phyloP scores from a whole-genome alignment of 495 filamentous ascomycete genomes.

The Neurospora sp. region DNA sequence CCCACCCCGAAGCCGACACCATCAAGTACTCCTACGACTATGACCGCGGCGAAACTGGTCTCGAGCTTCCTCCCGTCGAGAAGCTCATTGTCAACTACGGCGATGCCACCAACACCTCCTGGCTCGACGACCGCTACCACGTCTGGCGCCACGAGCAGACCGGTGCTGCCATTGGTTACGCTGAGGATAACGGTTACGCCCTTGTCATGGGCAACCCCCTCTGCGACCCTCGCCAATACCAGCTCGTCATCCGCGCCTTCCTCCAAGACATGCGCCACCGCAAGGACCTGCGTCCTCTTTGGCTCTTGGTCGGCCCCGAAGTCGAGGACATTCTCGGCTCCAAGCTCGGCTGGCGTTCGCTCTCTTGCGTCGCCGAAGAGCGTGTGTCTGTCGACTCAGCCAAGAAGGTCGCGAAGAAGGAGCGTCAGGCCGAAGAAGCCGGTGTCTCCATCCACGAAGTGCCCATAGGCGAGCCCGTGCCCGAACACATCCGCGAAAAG shows the following conservation, averaged over 20 bases:
- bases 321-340: conserved; percentile 65
- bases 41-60: conserved; percentile 27
- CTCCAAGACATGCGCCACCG: conserved; percentile 60
- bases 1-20: conserved; percentile 72
- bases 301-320: conserved; percentile 61
- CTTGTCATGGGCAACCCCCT: conserved; percentile 76
- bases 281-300: conserved; percentile 66
- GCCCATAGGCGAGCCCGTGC: conserved; percentile 46
- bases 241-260: conserved; percentile 58
- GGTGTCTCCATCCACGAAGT: conserved; percentile 64
- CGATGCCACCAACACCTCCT: conserved; percentile 79
- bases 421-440: conserved; percentile 65
- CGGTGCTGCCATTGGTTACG: conserved; percentile 70
- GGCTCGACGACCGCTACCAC: conserved; percentile 72
- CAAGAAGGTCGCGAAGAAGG: conserved; percentile 50
- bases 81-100: conserved; percentile 84
- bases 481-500: conserved; percentile 51
- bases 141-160: conserved; percentile 70
- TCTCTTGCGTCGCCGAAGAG: conserved; percentile 78
- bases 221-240: conserved; percentile 63
- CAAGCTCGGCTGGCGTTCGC: conserved; percentile 70
- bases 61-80: conserved; percentile 59
- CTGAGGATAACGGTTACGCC: conserved; percentile 59
- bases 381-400: conserved; percentile 62
- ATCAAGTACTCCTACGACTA: conserved; percentile 43